A percentile compares a stretch with the other conserved stretches of the same genome.
Conservation (phyloP, 192 early-diverging fungal species). For the Lobosporangium transversale region DNA sequence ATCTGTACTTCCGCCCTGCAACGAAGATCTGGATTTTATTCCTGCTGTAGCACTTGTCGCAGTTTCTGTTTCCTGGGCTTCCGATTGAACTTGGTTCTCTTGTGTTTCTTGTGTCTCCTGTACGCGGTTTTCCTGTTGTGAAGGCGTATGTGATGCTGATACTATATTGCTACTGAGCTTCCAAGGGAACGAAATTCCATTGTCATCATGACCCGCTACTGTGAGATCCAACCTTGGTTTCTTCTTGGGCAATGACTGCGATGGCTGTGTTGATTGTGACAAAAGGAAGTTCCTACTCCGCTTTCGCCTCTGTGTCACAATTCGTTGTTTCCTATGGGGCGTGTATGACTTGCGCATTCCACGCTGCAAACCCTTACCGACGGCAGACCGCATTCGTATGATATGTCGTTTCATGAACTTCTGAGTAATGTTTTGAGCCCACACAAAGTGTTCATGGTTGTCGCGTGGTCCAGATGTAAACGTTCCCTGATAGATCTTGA, state of each 20-base stretch:
- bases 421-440: conserved; percentile 31
- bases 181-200: conserved; percentile 1
- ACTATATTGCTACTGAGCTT: not conserved
- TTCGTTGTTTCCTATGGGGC: not conserved
- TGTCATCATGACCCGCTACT: not conserved
- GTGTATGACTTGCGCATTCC: conserved; percentile 7
- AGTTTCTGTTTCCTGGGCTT: too few species aligned
- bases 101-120: too few species aligned
- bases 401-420: conserved; percentile 29
- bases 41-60: too few species aligned
- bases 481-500: conserved; percentile 23
- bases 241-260: conserved; percentile 11
- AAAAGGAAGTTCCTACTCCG: too few species aligned
- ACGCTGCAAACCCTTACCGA: conserved; percentile 5
- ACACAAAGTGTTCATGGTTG: conserved; percentile 17
- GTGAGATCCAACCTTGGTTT: not conserved
- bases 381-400: conserved; percentile 16
- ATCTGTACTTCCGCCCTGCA: too few species aligned
- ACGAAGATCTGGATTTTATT: too few species aligned
- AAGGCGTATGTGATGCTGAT: too few species aligned
- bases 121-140: too few species aligned
- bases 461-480: conserved; percentile 24
- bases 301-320: not conserved
- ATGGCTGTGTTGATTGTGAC: too few species aligned
- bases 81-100: too few species aligned